Evolutionary conservation across 179 eudicot species (phyloP).

Genomic region (Sideroxylon spinosum): DNA sequence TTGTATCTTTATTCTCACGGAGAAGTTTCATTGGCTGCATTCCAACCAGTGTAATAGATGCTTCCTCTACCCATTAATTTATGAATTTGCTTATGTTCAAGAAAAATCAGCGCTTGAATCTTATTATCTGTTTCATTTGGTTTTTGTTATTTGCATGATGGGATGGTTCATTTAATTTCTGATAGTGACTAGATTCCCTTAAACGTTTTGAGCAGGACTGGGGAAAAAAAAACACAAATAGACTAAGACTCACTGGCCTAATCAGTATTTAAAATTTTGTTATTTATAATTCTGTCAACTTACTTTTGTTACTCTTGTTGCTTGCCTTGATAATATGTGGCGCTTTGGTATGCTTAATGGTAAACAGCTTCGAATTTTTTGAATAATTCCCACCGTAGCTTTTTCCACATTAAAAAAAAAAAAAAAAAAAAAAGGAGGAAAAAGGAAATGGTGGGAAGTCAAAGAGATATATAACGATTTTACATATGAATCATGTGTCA

Average conservation of each 20-base stretch:
- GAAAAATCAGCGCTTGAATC: not conserved
- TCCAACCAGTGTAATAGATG: slow-evolving; percentile 99
- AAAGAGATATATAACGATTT: not conserved
- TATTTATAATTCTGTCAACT: not conserved
- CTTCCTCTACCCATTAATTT: slow-evolving; percentile 36
- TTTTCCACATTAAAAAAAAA: too few relatives aligned
- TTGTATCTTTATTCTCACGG: slow-evolving; percentile 96
- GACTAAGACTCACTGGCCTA: not conserved
- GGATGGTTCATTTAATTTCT: not conserved
- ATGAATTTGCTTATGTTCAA: not conserved
- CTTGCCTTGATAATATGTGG: not conserved
- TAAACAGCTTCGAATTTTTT: too few relatives aligned
- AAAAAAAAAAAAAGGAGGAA: too few relatives aligned
- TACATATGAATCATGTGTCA: not conserved
- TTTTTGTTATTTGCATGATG: not conserved
- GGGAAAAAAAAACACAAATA: not conserved
- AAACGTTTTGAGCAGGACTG: not conserved
- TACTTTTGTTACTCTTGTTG: not conserved
- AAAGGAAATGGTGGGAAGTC: too few relatives aligned
- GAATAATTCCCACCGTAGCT: too few relatives aligned
- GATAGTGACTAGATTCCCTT: not conserved
- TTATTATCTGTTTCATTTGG: not conserved
- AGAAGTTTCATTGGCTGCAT: slow-evolving; percentile 94
- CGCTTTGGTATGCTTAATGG: too few relatives aligned
- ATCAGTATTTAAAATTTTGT: not conserved